Conservation (phyloP, 176 grass and related monocot species). For the Rhynchospora breviuscula region DNA sequence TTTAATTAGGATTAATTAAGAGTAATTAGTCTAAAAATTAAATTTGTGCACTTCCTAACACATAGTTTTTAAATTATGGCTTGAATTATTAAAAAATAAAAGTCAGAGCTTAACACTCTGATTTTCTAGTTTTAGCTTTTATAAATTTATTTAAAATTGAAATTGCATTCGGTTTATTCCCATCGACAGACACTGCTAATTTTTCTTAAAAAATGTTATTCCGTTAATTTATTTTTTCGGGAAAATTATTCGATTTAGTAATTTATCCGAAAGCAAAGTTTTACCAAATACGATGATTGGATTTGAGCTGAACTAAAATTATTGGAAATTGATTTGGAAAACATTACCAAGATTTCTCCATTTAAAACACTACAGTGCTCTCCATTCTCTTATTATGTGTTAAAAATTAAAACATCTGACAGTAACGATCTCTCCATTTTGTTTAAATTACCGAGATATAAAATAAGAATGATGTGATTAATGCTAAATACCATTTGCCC, state of each 20-base stretch:
- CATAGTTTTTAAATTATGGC: not conserved
- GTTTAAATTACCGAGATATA: not conserved
- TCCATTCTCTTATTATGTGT: not conserved
- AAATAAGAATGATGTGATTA: not conserved
- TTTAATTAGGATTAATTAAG: no score
- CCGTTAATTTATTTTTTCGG: no score
- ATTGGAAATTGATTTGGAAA: not conserved
- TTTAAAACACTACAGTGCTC: not conserved
- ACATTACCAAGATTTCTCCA: not conserved
- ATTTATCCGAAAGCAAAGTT: not conserved
- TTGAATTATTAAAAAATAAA: not conserved
- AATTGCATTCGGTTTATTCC: not conserved
- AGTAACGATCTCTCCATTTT: not conserved
- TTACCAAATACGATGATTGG: not conserved
- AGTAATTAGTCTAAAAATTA: no score
- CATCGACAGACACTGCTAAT: no score
- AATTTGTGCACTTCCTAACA: no score
- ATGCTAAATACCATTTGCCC: not conserved
- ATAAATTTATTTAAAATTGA: not conserved
- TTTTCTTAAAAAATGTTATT: no score
- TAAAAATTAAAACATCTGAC: not conserved
- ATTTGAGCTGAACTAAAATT: not conserved
- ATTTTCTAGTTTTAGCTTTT: not conserved
- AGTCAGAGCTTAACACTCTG: no score
- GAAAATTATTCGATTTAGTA: not conserved